Evolutionary conservation across 768 basidiomycete genomes (phyloP).

Genomic region (Fomitopsis serialis): DNA sequence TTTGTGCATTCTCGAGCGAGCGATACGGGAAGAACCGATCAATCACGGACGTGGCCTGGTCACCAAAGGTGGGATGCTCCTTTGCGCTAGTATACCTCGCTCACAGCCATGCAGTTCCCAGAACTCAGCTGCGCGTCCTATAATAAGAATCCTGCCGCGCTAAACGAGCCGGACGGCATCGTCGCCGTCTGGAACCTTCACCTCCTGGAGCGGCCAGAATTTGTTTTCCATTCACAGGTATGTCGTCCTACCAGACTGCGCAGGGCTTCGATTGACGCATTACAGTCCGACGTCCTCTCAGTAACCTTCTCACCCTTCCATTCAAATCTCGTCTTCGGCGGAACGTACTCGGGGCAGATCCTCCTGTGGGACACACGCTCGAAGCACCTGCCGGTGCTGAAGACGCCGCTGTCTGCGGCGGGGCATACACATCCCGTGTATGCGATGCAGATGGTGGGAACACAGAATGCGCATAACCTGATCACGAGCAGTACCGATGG

Average conservation of each 20-base stretch:
- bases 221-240: slow-evolving; percentile 97
- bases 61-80: slow-evolving; percentile 72
- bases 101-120: slow-evolving; percentile 60
- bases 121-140: slow-evolving; percentile 95
- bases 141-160: slow-evolving; percentile 91
- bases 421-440: slow-evolving; percentile 99
- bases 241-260: slow-evolving; percentile 16
- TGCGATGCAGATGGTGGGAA: slow-evolving; percentile 97
- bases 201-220: slow-evolving; percentile 91
- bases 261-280: slow-evolving; percentile 10
- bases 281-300: slow-evolving; percentile 93
- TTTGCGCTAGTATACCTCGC: not conserved
- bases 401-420: slow-evolving; percentile 92
- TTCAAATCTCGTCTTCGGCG: slow-evolving; percentile 94
- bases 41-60: slow-evolving; percentile 97
- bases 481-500: slow-evolving; percentile 98
- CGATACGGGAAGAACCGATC: slow-evolving; percentile 89
- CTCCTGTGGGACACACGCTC: slow-evolving; percentile 97
- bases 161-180: slow-evolving; percentile 95
- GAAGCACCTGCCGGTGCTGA: slow-evolving; percentile 92
- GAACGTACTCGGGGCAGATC: slow-evolving; percentile 99
- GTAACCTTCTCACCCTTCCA: slow-evolving; percentile 98
- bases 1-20: slow-evolving; percentile 94
- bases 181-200: slow-evolving; percentile 98
- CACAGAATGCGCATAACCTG: slow-evolving; percentile 96